Base-by-base conservation (phyloP, 208 protist genomes). In the Leishmania turanica region DNA sequence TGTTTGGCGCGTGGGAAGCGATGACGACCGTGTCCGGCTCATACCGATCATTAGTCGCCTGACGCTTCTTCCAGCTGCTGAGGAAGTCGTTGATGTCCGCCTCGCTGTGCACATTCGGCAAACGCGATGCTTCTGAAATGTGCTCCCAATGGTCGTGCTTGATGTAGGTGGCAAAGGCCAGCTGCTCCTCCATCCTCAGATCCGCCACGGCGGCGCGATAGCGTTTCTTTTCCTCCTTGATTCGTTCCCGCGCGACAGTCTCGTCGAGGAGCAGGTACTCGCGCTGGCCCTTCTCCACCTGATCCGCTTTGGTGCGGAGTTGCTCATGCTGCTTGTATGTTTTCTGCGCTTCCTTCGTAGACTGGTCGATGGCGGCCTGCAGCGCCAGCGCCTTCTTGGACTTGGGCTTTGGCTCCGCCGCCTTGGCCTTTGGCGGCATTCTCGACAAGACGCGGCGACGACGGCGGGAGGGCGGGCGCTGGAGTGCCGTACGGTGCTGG, bases 31-130 rank as follows among this genome's bases (percentile, higher is more conserved):
- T 93, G 15, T 88, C 60, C 13, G 84, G 83, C 1, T 56, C 75
- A 27, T 83, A 80, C 1, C 7, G 56, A 45, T 88, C 83, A 72
- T 81, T 73, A 73, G 86, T 79, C 8, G 84, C 78, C 70, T 91
- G 75, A 11, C 93, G 81, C 37, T 91, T 89, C n/a, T 86, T 84
- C 96, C 96, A 98, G 21, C 92, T 92, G 53, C 83, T 88, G 40
- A 98, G 89, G 75, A 98, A 98, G 0, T 93, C 91, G 84, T 97
- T 98, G 78, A 98, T 95, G n/a, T 96, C 93, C 42, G 88, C 90
- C 78, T 96, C 90, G 70, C 81, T 90, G 73, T 87, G 17, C n/a
- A 98, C 93, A 53, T 92, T 78, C 0, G 96, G 96, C 51, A 98
- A 89, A 53, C 92, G 88, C 47, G 90, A 92, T 2, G 92, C 91